A percentile compares a stretch with the other conserved stretches of the same genome.
Evolutionary conservation across 2,329 filamentous ascomycete genomes (phyloP).

Genomic region (Ceratocystis papillata): DNA sequence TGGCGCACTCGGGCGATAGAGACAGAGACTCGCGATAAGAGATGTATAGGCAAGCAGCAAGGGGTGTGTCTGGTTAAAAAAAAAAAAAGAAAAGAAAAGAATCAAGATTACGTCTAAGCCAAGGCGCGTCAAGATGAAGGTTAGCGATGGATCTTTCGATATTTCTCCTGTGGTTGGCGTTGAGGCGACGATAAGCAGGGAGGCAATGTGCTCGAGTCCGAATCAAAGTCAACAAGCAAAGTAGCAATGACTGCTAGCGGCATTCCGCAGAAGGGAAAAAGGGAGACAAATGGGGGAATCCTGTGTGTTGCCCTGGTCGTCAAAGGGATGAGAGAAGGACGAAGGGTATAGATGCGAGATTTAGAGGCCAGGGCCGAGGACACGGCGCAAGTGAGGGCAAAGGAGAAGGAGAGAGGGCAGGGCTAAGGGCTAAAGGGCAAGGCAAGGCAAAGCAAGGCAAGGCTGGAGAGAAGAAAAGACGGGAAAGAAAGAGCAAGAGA

Average conservation of each 20-base stretch:
- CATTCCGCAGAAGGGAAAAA: slow-evolving; percentile 13
- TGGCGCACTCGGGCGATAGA: background rate
- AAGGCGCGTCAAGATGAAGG: background rate
- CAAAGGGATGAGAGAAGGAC: slow-evolving; percentile 10
- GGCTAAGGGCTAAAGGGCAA: background rate
- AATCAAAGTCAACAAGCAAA: background rate
- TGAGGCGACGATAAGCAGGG: background rate
- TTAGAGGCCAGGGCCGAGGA: background rate
- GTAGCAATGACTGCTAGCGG: slow-evolving; percentile 6
- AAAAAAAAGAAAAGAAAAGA: too few relatives aligned
- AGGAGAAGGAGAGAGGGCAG: background rate
- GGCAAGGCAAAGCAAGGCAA: background rate
- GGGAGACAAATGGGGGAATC: background rate
- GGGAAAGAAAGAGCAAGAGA: background rate
- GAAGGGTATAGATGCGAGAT: slow-evolving; percentile 1
- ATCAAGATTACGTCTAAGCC: too few relatives aligned
- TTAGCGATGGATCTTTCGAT: too few relatives aligned
- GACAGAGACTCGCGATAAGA: background rate
- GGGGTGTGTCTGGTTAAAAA: background rate
- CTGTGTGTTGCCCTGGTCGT: background rate
- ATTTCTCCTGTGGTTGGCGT: background rate
- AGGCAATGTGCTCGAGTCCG: background rate
- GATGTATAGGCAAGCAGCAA: background rate
- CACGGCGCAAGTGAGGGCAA: background rate
- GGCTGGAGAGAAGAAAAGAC: background rate